phyloP scores from a whole-genome alignment of 352 stramenopile species.

The Phytophthora sp. region DNA sequence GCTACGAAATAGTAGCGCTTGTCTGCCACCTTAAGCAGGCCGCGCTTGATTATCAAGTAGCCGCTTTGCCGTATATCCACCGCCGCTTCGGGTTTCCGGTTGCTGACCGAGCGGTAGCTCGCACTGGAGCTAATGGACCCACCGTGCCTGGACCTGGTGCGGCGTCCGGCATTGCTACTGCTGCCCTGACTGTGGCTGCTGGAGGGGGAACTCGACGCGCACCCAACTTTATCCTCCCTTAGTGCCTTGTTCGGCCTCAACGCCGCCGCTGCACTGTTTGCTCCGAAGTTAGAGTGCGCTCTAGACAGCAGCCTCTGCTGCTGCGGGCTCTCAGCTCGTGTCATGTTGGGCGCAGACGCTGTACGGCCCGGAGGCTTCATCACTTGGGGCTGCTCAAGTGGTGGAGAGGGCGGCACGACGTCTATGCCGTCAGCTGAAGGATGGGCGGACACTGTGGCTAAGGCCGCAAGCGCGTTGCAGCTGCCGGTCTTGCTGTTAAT shows the following conservation, averaged over 20 bases:
- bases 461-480: slow-evolving; percentile 10
- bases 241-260: background rate
- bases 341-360: slow-evolving; percentile 1
- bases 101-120: slow-evolving; percentile 12
- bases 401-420: slow-evolving; percentile 6
- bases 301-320: slow-evolving; percentile 11
- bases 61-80: slow-evolving; percentile 53
- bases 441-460: background rate
- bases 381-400: slow-evolving; percentile 2
- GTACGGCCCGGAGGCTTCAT: slow-evolving; percentile 12
- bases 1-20: slow-evolving; percentile 76
- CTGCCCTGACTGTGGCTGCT: slow-evolving; percentile 17
- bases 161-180: slow-evolving; percentile 11
- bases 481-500: slow-evolving; percentile 34
- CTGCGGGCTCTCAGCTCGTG: slow-evolving; percentile 10
- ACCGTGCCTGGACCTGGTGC: slow-evolving; percentile 24
- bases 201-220: slow-evolving; percentile 20
- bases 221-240: slow-evolving; percentile 11
- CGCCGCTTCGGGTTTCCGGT: slow-evolving; percentile 30
- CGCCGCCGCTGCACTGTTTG: background rate
- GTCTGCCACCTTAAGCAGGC: slow-evolving; percentile 64
- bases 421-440: background rate
- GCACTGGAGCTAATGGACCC: slow-evolving; percentile 29
- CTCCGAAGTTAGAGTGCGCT: slow-evolving; percentile 20
- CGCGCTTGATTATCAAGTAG: slow-evolving; percentile 53